Evolutionary conservation across 1,139 yeast species (phyloP).

Genomic region (Blastobotrys capitulatus): DNA sequence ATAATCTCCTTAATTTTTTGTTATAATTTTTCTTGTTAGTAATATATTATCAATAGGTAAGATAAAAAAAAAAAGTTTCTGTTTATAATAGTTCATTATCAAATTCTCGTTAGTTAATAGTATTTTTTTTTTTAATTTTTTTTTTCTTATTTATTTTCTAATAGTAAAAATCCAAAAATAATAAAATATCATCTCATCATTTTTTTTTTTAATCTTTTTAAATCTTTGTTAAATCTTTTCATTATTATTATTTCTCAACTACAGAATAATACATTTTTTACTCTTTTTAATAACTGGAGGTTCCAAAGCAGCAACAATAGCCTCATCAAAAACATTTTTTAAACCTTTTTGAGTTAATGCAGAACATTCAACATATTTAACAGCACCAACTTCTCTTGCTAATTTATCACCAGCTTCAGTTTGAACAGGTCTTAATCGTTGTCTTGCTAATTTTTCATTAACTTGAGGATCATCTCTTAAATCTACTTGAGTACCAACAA

Average conservation of each 20-base stretch:
- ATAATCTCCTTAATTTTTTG: not conserved
- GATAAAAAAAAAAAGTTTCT: not conserved
- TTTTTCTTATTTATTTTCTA: too few species aligned
- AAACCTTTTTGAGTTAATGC: slow-evolving; percentile 97
- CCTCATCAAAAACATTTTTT: slow-evolving; percentile 94
- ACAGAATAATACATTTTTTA: slow-evolving; percentile 78
- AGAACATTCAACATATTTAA: slow-evolving; percentile 94
- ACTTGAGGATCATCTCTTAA: slow-evolving; percentile 89
- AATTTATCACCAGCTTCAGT: slow-evolving; percentile 86
- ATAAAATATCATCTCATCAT: not conserved
- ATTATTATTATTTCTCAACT: slow-evolving; percentile 14
- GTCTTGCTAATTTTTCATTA: slow-evolving; percentile 82
- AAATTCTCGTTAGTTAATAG: too few species aligned
- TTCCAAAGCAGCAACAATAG: slow-evolving; percentile 87
- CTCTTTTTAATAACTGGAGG: slow-evolving; percentile 84
- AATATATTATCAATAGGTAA: not conserved
- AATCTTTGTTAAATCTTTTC: not conserved
- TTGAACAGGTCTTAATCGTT: slow-evolving; percentile 80
- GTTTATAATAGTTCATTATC: too few species aligned
- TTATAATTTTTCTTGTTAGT: not conserved
- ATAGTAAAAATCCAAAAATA: too few species aligned
- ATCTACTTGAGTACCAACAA: slow-evolving; percentile 95
- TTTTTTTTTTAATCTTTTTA: not conserved
- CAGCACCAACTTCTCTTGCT: slow-evolving; percentile 91
- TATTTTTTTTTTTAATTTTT: too few species aligned